phyloP scores from a whole-genome alignment of 306 rosid genomes.

The Sophora flavescens region DNA sequence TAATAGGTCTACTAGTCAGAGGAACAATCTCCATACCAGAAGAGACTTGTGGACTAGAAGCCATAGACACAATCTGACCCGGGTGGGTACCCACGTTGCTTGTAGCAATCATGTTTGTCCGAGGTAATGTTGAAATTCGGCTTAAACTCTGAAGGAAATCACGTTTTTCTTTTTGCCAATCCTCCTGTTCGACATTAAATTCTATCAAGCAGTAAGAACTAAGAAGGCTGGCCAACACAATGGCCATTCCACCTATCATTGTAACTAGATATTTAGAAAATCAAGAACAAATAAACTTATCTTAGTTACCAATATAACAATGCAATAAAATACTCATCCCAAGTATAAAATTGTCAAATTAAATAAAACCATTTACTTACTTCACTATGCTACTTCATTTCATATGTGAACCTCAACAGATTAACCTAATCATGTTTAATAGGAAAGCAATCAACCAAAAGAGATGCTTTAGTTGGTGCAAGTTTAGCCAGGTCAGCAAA shows the following conservation, averaged over 20 bases:
- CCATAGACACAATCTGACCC: constrained; percentile 63
- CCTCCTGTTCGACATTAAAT: constrained; percentile 75
- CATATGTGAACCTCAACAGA: constrained; percentile 36
- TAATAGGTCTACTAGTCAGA: constrained; percentile 68
- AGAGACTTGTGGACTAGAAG: constrained; percentile 69
- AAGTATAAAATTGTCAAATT: constrained; percentile 29
- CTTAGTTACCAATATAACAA: constrained; percentile 26
- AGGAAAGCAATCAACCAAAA: constrained; percentile 40
- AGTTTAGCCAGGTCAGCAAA: constrained; percentile 25
- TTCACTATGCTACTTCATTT: constrained; percentile 40
- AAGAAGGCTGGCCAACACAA: constrained; percentile 38
- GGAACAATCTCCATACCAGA: constrained; percentile 67
- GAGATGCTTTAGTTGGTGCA: constrained; percentile 16
- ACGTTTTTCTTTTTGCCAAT: constrained; percentile 97
- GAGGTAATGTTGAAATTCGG: constrained; percentile 87
- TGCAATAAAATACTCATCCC: constrained; percentile 25
- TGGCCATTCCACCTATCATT: not conserved
- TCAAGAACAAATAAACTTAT: constrained; percentile 35
- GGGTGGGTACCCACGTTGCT: constrained; percentile 57
- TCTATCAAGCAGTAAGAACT: constrained; percentile 43
- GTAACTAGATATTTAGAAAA: not conserved
- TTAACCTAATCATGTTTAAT: constrained; percentile 23
- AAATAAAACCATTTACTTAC: constrained; percentile 21
- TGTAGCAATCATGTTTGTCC: constrained; percentile 70
- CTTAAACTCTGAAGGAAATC: constrained; percentile 95